A percentile compares a stretch with the other conserved stretches of the same genome.
phyloP scores from a whole-genome alignment of 208 protist species.

The Acanthamoeba lenticulata region DNA sequence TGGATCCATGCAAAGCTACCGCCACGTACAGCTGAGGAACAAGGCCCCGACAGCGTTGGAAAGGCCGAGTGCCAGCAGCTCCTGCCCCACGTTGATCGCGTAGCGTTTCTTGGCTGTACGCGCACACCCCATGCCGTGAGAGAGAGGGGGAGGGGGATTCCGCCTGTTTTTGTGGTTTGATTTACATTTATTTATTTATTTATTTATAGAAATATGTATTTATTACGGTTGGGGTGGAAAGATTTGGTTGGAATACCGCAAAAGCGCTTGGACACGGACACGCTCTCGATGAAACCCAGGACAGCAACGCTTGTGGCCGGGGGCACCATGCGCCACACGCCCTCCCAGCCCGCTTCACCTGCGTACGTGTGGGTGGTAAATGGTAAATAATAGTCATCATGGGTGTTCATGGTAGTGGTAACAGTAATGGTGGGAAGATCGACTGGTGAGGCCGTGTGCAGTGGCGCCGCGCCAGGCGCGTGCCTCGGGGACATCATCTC shows the following conservation, averaged over 20 bases:
- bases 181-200: too few species aligned
- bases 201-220: too few species aligned
- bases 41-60: neutral
- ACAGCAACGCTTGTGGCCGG: neutral
- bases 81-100: conserved; percentile 13
- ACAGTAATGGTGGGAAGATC: too few species aligned
- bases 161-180: too few species aligned
- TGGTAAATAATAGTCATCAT: too few species aligned
- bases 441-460: too few species aligned
- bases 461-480: too few species aligned
- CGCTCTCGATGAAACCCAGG: conserved; percentile 35
- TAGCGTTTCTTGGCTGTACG: conserved; percentile 42
- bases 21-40: neutral
- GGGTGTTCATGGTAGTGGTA: too few species aligned
- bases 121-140: neutral
- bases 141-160: neutral
- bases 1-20: neutral
- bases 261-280: neutral
- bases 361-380: neutral
- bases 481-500: too few species aligned
- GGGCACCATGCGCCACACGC: neutral
- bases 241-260: neutral
- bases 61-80: conserved; percentile 4
- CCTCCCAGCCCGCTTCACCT: neutral
- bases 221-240: neutral